Conservation (phyloP, 1,284 basidiomycete species). For the Ceratobasidium papillatum region DNA sequence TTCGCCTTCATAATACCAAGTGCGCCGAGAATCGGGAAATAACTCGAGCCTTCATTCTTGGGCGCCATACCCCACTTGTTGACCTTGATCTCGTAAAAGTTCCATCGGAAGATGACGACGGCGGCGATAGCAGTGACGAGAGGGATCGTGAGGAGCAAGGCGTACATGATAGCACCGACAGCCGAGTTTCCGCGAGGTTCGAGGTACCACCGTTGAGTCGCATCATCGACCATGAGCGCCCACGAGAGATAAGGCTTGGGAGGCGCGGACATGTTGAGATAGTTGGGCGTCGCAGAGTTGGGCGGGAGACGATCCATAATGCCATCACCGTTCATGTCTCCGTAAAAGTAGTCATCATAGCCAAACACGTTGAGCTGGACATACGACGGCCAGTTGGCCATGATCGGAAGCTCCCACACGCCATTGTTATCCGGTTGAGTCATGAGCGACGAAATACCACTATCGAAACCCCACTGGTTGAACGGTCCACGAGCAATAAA, state of each 20-base stretch:
- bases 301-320: slow-evolving; percentile 88
- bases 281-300: slow-evolving; percentile 84
- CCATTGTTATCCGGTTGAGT: slow-evolving; percentile 63
- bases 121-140: slow-evolving; percentile 84
- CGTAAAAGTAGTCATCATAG: slow-evolving; percentile 90
- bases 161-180: slow-evolving; percentile 85
- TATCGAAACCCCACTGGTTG: slow-evolving; percentile 90
- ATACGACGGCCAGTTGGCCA: slow-evolving; percentile 86
- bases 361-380: slow-evolving; percentile 89
- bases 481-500: slow-evolving; percentile 85
- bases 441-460: slow-evolving; percentile 76
- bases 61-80: slow-evolving; percentile 88
- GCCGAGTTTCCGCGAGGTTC: slow-evolving; percentile 81
- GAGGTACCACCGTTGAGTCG: slow-evolving; percentile 77
- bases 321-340: slow-evolving; percentile 86
- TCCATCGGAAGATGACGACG: slow-evolving; percentile 89
- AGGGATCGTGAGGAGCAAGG: slow-evolving; percentile 80
- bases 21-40: slow-evolving; percentile 76
- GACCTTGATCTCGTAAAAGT: slow-evolving; percentile 93
- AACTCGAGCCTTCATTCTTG: slow-evolving; percentile 58
- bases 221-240: slow-evolving; percentile 81
- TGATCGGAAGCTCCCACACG: slow-evolving; percentile 81
- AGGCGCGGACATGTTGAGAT: slow-evolving; percentile 83
- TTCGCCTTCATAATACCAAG: slow-evolving; percentile 41
- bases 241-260: slow-evolving; percentile 75